These are phyloP conservation scores for Carpinus viminea DNA, from an alignment of 306 rosid genomes.

Conservation along the genomic window DNA sequence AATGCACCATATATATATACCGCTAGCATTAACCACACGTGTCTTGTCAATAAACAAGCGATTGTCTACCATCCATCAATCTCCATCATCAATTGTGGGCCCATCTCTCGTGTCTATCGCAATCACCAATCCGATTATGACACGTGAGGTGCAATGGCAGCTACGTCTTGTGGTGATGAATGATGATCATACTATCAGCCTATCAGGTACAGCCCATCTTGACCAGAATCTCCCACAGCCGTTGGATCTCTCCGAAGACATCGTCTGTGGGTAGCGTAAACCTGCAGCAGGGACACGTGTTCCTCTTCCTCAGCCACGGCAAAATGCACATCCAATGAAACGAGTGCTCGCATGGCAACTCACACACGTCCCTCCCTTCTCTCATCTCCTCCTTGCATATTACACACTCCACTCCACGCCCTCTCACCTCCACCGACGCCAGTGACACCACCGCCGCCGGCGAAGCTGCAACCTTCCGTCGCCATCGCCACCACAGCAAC, in stretches of 20 bases:
- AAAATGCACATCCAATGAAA: constrained; percentile 87
- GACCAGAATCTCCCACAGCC: constrained; percentile 64
- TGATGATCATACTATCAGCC: background rate
- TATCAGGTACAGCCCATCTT: constrained; percentile 21
- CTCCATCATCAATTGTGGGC: background rate
- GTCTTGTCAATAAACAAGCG: constrained; percentile 27
- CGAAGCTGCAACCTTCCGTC: constrained; percentile 53
- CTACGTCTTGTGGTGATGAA: background rate
- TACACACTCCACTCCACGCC: constrained; percentile 64
- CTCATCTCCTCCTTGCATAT: constrained; percentile 82
- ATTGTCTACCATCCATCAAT: background rate
- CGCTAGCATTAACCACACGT: constrained; percentile 32
- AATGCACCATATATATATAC: background rate
- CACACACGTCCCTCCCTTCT: constrained; percentile 70
- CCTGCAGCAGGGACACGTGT: constrained; percentile 93
- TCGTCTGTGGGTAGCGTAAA: constrained; percentile 77
- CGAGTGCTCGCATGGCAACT: constrained; percentile 78
- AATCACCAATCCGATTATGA: background rate
- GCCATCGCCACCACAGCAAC: constrained; percentile 24
- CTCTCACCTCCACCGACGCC: constrained; percentile 53
- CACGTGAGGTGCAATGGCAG: background rate
- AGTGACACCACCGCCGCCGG: constrained; percentile 52
- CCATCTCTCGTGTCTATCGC: constrained; percentile 7
- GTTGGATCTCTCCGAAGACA: constrained; percentile 72
- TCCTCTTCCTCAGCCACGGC: constrained; percentile 74